phyloP scores from a whole-genome alignment of 768 basidiomycete genomes.

The Lentinula raphanica region DNA sequence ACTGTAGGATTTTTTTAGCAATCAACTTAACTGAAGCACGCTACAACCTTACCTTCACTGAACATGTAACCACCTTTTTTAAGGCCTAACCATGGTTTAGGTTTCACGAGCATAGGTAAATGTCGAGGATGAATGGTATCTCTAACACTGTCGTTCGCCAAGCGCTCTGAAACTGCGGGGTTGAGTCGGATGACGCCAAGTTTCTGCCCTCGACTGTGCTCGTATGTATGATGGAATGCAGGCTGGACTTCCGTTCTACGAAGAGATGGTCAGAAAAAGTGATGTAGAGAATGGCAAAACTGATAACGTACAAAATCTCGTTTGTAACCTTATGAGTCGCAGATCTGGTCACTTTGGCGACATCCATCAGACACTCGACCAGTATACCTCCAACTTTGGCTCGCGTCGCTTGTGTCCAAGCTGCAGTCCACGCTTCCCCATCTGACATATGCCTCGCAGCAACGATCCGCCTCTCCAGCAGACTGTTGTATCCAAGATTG shows the following conservation, averaged over 20 bases:
- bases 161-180: constrained; percentile 66
- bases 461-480: constrained; percentile 61
- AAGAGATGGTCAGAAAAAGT: constrained; percentile 2
- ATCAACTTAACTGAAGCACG: not conserved
- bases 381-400: constrained; percentile 79
- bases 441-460: constrained; percentile 62
- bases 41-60: constrained; percentile 53
- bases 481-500: constrained; percentile 50
- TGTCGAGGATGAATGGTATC: constrained; percentile 86
- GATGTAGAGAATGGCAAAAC: constrained; percentile 1
- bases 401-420: constrained; percentile 77
- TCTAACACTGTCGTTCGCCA: constrained; percentile 68
- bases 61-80: constrained; percentile 81
- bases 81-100: constrained; percentile 78
- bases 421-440: constrained; percentile 67
- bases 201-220: constrained; percentile 89
- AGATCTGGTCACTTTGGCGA: constrained; percentile 68
- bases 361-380: constrained; percentile 78
- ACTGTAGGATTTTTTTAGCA: constrained; percentile 31
- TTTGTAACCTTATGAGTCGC: constrained; percentile 54
- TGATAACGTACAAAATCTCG: constrained; percentile 49
- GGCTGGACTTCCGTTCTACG: constrained; percentile 73
- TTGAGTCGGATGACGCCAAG: constrained; percentile 91
- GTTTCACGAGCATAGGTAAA: constrained; percentile 91
- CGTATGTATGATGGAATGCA: constrained; percentile 88